These are phyloP conservation scores for Aspergillus tanneri DNA, from an alignment of 2,329 filamentous ascomycete species.

Conservation along the genomic window DNA sequence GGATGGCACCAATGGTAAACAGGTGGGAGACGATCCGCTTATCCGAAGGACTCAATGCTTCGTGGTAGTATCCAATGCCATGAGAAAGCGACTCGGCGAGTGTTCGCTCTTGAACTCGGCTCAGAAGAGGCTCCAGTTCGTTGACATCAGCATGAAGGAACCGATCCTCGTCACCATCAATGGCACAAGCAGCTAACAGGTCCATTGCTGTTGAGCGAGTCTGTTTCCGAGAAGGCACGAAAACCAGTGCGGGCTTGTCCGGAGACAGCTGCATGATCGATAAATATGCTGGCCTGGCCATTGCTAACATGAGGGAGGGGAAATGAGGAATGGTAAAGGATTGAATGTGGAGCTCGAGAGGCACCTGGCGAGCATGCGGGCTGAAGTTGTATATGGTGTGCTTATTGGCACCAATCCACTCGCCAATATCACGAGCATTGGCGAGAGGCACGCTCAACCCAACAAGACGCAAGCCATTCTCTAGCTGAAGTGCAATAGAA, in stretches of 20 bases:
- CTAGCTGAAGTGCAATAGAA: constrained; percentile 85
- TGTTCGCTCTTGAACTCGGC: constrained; percentile 79
- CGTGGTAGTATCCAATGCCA: constrained; percentile 95
- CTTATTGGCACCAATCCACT: constrained; percentile 97
- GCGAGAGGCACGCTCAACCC: constrained; percentile 88
- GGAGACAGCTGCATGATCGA: constrained; percentile 84
- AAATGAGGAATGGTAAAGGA: constrained; percentile 95
- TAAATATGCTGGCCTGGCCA: constrained; percentile 91
- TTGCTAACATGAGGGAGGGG: constrained; percentile 96
- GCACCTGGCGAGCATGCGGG: constrained; percentile 82
- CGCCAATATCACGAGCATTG: constrained; percentile 89
- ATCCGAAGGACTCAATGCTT: constrained; percentile 83
- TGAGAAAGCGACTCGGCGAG: constrained; percentile 87
- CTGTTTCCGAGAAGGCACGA: constrained; percentile 92
- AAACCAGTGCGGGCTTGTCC: constrained; percentile 85
- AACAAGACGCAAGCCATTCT: constrained; percentile 80
- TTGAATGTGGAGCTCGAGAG: constrained; percentile 90
- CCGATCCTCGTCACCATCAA: constrained; percentile 87
- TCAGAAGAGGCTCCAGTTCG: constrained; percentile 78
- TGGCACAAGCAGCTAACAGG: constrained; percentile 79
- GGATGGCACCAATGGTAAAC: constrained; percentile 84
- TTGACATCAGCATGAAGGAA: constrained; percentile 84
- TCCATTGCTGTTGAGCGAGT: constrained; percentile 83
- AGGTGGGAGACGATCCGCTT: constrained; percentile 92
- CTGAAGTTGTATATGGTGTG: constrained; percentile 99